These are phyloP conservation scores for Colletotrichum australisinense DNA, from an alignment of 2,329 filamentous ascomycete genomes.

Conservation along the genomic window DNA sequence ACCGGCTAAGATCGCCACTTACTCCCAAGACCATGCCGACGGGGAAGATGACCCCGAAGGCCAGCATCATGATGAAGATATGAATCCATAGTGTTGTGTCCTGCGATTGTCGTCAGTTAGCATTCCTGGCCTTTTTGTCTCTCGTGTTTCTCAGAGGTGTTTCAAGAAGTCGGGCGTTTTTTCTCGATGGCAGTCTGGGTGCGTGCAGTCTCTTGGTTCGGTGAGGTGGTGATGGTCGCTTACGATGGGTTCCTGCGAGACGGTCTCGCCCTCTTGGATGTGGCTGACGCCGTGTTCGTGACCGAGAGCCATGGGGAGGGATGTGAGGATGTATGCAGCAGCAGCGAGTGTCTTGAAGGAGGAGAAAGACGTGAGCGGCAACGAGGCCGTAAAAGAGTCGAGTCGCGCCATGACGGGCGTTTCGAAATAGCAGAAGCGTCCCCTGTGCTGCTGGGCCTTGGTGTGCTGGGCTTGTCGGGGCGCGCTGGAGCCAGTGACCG, in stretches of 20 bases:
- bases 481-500: slow-evolving; percentile 27
- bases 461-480: not conserved
- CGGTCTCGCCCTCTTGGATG: slow-evolving; percentile 75
- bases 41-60: slow-evolving; percentile 93
- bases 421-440: slow-evolving; percentile 23
- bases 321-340: slow-evolving; percentile 26
- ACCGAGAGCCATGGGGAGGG: slow-evolving; percentile 38
- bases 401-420: slow-evolving; percentile 31
- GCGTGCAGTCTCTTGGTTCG: not conserved
- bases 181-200: not conserved
- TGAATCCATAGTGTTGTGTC: slow-evolving; percentile 93
- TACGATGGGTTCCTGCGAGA: slow-evolving; percentile 81
- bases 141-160: not conserved
- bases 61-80: slow-evolving; percentile 86
- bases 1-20: slow-evolving; percentile 48
- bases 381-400: slow-evolving; percentile 31
- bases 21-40: slow-evolving; percentile 95
- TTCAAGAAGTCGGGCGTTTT: not conserved
- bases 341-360: slow-evolving; percentile 7
- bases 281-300: slow-evolving; percentile 64
- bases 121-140: slow-evolving; percentile 11
- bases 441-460: slow-evolving; percentile 2
- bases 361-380: slow-evolving; percentile 17
- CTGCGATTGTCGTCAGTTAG: slow-evolving; percentile 53
- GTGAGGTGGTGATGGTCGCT: slow-evolving; percentile 42